A percentile compares a stretch with the other conserved stretches of the same genome.
phyloP scores from a whole-genome alignment of 805 yeast genomes.

The Wickerhamomyces sydowiorum region DNA sequence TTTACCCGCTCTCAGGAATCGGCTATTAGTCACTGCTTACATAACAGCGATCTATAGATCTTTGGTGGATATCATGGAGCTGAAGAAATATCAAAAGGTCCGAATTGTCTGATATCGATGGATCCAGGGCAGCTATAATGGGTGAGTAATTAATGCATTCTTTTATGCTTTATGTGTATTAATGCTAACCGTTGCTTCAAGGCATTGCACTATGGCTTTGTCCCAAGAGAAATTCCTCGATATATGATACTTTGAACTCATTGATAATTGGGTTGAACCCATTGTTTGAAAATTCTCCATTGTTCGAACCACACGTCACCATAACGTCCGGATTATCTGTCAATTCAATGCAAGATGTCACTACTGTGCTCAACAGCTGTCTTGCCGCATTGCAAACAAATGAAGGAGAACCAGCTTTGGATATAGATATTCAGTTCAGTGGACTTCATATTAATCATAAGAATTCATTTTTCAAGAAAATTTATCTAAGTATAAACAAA shows the following conservation, averaged over 20 bases:
- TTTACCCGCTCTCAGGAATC: too few species aligned
- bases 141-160: too few species aligned
- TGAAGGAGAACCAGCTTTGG: not conserved
- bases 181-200: too few species aligned
- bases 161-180: too few species aligned
- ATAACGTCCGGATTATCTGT: conserved; percentile 56
- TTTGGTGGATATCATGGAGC: too few species aligned
- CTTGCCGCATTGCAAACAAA: conserved; percentile 41
- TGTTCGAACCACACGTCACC: conserved; percentile 73
- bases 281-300: conserved; percentile 65
- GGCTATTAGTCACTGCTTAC: too few species aligned
- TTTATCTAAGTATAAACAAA: conserved; percentile 15
- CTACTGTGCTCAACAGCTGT: conserved; percentile 50
- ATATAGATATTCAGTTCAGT: conserved; percentile 8
- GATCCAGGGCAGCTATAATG: too few species aligned
- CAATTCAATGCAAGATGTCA: conserved; percentile 48
- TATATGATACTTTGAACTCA: conserved; percentile 51
- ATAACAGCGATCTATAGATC: too few species aligned
- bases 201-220: conserved; percentile 71
- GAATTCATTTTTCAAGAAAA: conserved; percentile 18
- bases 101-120: too few species aligned
- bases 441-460: conserved; percentile 12
- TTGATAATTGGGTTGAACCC: conserved; percentile 62
- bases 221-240: conserved; percentile 50
- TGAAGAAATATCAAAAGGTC: too few species aligned